Percentiles rank a stretch among this genome's conserved stretches.
These are phyloP conservation scores for Globisporangium uncinulatum DNA, from an alignment of 352 stramenopile species.

Conservation along the genomic window DNA sequence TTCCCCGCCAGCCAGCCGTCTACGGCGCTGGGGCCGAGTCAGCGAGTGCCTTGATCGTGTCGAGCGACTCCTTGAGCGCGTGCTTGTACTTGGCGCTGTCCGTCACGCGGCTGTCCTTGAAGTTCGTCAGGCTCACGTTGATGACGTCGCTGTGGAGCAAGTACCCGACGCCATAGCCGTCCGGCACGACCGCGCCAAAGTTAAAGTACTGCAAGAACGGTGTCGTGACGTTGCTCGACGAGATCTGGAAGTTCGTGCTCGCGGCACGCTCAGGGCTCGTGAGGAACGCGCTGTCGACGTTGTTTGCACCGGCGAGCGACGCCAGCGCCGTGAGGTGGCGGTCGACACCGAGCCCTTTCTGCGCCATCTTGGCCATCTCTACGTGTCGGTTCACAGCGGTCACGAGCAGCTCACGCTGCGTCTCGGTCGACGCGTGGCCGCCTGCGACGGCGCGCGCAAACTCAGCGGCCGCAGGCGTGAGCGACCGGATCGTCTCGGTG, in stretches of 20 bases:
- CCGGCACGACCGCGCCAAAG: constrained; percentile 83
- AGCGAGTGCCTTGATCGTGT: constrained; percentile 75
- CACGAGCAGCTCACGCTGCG: constrained; percentile 63
- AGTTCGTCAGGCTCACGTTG: constrained; percentile 86
- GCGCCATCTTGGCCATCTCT: constrained; percentile 86
- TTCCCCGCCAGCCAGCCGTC: not conserved
- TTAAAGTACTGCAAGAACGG: constrained; percentile 88
- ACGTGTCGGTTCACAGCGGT: constrained; percentile 80
- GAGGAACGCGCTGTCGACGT: constrained; percentile 74
- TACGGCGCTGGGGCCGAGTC: constrained; percentile 30
- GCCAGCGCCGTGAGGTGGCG: constrained; percentile 81
- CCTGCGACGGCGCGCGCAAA: constrained; percentile 63
- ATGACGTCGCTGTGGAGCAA: constrained; percentile 80
- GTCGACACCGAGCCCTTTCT: constrained; percentile 83
- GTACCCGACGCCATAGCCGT: constrained; percentile 90
- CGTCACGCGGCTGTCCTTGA: constrained; percentile 67
- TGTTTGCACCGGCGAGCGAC: constrained; percentile 58
- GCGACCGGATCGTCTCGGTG: constrained; percentile 90
- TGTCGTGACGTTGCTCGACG: constrained; percentile 88
- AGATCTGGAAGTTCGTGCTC: constrained; percentile 87
- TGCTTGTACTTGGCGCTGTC: constrained; percentile 68
- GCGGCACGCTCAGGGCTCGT: constrained; percentile 62
- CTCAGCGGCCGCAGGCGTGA: constrained; percentile 59
- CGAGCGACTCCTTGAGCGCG: constrained; percentile 50
- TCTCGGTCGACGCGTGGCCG: constrained; percentile 24